These are phyloP conservation scores for Hymenoscyphus albidus DNA, from an alignment of 2,329 filamentous ascomycete species.

Conservation along the genomic window DNA sequence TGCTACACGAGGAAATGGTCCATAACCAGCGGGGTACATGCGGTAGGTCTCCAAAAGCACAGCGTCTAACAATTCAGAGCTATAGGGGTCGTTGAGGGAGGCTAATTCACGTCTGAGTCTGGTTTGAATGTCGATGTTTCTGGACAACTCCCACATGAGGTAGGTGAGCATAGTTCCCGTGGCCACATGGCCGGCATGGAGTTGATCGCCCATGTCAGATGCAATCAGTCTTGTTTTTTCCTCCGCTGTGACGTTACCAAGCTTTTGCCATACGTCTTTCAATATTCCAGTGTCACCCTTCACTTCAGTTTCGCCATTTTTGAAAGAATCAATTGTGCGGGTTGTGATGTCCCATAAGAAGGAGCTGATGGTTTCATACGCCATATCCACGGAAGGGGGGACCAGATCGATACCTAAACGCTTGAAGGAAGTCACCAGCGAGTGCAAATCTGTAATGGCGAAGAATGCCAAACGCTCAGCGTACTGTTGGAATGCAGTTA, in stretches of 20 bases:
- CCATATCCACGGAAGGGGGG: no score
- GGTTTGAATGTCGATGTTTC: constrained; percentile 28
- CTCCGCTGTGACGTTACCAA: background rate
- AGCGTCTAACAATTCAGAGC: constrained; percentile 49
- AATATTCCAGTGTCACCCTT: background rate
- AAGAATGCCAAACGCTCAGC: background rate
- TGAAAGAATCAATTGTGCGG: background rate
- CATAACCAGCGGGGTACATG: constrained; percentile 51
- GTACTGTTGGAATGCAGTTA: background rate
- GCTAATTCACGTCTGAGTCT: constrained; percentile 41
- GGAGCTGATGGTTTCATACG: no score
- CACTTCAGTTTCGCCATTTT: background rate
- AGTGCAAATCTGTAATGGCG: background rate
- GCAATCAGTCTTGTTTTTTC: constrained; percentile 42
- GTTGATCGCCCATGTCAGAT: constrained; percentile 69
- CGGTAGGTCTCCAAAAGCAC: constrained; percentile 54
- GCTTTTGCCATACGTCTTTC: constrained; percentile 7
- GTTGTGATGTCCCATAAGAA: no score
- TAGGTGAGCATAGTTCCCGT: constrained; percentile 64
- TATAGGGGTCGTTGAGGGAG: constrained; percentile 38
- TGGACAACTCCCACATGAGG: constrained; percentile 52
- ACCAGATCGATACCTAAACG: no score
- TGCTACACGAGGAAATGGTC: constrained; percentile 41
- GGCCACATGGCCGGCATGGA: constrained; percentile 73
- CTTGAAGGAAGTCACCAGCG: no score